These are phyloP conservation scores for Apostasia shenzhenica DNA, from an alignment of 106 monocot genomes.

Conservation along the genomic window DNA sequence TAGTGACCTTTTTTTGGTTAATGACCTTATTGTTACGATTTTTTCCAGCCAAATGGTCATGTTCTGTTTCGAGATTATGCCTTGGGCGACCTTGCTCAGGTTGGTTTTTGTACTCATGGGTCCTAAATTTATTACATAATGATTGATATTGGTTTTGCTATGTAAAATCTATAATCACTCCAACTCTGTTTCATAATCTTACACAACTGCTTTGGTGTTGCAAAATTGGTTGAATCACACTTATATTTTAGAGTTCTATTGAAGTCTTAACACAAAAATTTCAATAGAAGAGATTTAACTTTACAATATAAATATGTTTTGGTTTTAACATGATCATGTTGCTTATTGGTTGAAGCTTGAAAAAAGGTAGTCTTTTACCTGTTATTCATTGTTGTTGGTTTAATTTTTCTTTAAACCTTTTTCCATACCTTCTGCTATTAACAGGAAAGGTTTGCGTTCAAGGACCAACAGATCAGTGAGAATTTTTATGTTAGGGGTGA, in stretches of 20 bases:
- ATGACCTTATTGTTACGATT: background rate
- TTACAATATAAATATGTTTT: background rate
- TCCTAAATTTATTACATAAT: background rate
- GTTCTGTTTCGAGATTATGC: conserved; percentile 94
- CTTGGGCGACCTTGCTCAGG: conserved; percentile 96
- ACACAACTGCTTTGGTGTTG: background rate
- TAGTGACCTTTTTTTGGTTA: background rate
- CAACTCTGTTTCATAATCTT: background rate
- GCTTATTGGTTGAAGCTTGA: no score
- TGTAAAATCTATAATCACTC: background rate
- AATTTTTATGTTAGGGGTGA: conserved; percentile 98
- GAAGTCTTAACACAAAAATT: background rate
- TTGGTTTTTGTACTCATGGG: conserved; percentile 12
- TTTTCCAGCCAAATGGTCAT: conserved; percentile 72
- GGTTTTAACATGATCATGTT: background rate
- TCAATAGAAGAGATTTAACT: background rate
- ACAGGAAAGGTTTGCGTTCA: conserved; percentile 77
- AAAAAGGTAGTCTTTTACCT: background rate
- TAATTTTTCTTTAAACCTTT: background rate
- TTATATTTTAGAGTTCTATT: no score
- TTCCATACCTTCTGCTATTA: conserved; percentile 3
- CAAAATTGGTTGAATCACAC: background rate
- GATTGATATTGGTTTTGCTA: background rate
- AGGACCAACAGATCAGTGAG: conserved; percentile 89
- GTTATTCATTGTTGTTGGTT: background rate